Base-by-base conservation (phyloP, 176 grass and related monocot species). In the Ensete ventricosum region DNA sequence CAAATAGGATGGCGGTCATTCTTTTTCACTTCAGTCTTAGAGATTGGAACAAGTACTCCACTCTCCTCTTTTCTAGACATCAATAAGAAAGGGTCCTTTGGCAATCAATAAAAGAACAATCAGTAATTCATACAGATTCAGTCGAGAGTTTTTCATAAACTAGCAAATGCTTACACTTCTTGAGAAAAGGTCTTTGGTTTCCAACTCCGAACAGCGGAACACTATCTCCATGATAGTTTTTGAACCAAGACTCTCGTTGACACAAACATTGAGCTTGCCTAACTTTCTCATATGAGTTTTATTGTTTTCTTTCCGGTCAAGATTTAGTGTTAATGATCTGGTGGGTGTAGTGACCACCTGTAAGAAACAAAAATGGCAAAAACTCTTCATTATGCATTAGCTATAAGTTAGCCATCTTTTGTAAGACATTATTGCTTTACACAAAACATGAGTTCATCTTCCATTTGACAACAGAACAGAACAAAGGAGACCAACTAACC, bases 21-120 rank as follows among this genome's bases (percentile, higher is more conserved):
- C 85, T 94, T 99, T 83, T 83, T 99, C 81, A 99, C 95, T 94
- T 99, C 95, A 72, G 95, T 99, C 88, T 91, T 99, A 73, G 84
- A 99, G 88, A 99, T 86, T 87, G 95, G 90, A 85, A 91, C 71
- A 82, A 88, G 54, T 81, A 76, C 77, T 77, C 91, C 95, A 74
- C 76, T 89, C 73, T 91, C 90, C 64, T 88, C 83, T 78, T 82
- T 88, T 89, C 81, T 91, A 77, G 95, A 99, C 85, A 99, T 91
- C 80, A 99, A 79, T 72, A 99, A 88, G 78, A 99, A 99, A 64
- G 95, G 83, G 74, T 99, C 95, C 95, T 99, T 65, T 23, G 72
- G 68, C 29, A 79, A 77, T 21, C 80, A 77, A 82, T 83, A 22
- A 82, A 73, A 14, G 16, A 82, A 26, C 50, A 53, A 69, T 77